A percentile compares a stretch with the other conserved stretches of the same genome.
These are phyloP conservation scores for Globisporangium yorkense DNA, from an alignment of 352 stramenopile species.

Conservation along the genomic window DNA sequence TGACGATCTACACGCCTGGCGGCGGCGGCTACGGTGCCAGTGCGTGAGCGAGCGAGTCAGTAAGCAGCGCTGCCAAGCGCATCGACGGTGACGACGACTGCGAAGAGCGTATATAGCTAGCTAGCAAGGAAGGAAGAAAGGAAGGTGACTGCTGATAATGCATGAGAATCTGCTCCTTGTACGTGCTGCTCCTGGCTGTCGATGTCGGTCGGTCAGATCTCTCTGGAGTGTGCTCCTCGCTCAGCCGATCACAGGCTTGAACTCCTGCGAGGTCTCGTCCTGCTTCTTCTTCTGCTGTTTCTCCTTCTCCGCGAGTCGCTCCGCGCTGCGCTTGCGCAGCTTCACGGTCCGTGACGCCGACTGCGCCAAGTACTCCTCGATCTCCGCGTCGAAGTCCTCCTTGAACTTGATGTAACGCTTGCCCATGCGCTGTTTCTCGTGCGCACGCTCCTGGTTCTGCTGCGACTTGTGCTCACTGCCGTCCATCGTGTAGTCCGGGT, in stretches of 20 bases:
- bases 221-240: not conserved
- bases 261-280: slow-evolving; percentile 1
- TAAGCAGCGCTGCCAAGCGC: not conserved
- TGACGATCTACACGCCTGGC: slow-evolving; percentile 96
- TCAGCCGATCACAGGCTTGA: slow-evolving; percentile 11
- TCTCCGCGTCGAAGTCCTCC: slow-evolving; percentile 49
- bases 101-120: not conserved
- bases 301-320: slow-evolving; percentile 7
- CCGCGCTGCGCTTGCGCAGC: slow-evolving; percentile 14
- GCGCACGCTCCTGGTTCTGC: slow-evolving; percentile 14
- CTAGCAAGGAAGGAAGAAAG: too few relatives aligned
- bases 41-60: not conserved
- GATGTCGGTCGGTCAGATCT: too few relatives aligned
- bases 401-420: slow-evolving; percentile 48
- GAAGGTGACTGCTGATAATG: too few relatives aligned
- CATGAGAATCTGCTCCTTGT: too few relatives aligned
- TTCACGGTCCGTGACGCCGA: slow-evolving; percentile 13
- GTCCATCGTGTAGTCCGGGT: slow-evolving; percentile 20
- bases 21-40: slow-evolving; percentile 90
- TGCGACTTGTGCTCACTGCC: slow-evolving; percentile 17
- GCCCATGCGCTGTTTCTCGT: slow-evolving; percentile 25
- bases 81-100: not conserved
- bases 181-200: too few relatives aligned
- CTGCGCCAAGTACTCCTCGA: slow-evolving; percentile 53
- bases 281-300: slow-evolving; percentile 1